A percentile compares a stretch with the other conserved stretches of the same genome.
These are phyloP conservation scores for Neophaeococcomyces aloes DNA, from an alignment of 2,329 filamentous ascomycete genomes.

Conservation along the genomic window DNA sequence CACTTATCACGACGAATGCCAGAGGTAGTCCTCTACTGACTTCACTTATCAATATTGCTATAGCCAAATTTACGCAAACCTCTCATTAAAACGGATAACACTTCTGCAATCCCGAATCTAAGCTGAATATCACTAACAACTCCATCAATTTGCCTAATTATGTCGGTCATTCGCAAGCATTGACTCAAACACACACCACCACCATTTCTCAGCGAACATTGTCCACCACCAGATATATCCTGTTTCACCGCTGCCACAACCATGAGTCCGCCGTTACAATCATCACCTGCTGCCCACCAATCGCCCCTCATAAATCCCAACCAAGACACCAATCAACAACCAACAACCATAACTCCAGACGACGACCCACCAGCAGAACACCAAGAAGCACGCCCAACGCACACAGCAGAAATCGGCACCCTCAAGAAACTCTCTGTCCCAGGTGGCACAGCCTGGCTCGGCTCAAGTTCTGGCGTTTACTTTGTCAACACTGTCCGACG, in stretches of 20 bases:
- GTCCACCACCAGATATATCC: slow-evolving; percentile 20
- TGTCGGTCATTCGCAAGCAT: too few species aligned
- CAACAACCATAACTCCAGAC: neutral
- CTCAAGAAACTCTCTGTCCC: slow-evolving; percentile 30
- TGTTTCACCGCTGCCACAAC: slow-evolving; percentile 12
- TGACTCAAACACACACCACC: too few species aligned
- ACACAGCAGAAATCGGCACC: slow-evolving; percentile 33
- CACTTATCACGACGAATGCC: too few species aligned
- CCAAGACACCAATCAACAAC: slow-evolving; percentile 14
- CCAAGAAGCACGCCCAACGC: slow-evolving; percentile 20
- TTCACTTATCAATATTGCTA: too few species aligned
- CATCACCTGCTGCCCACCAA: slow-evolving; percentile 3
- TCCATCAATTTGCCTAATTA: too few species aligned
- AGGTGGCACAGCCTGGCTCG: slow-evolving; percentile 42
- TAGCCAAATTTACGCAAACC: too few species aligned
- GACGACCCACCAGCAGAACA: slow-evolving; percentile 5
- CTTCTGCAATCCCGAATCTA: too few species aligned
- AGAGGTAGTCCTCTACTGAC: too few species aligned
- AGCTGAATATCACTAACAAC: too few species aligned
- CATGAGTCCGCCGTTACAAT: slow-evolving; percentile 9
- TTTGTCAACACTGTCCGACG: slow-evolving; percentile 45
- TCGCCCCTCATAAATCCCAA: slow-evolving; percentile 9
- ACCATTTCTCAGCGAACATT: slow-evolving; percentile 7
- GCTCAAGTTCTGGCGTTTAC: slow-evolving; percentile 43
- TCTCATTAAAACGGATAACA: too few species aligned